These are phyloP conservation scores for Diaporthe capsici DNA, from an alignment of 2,329 filamentous ascomycete genomes.

Conservation along the genomic window DNA sequence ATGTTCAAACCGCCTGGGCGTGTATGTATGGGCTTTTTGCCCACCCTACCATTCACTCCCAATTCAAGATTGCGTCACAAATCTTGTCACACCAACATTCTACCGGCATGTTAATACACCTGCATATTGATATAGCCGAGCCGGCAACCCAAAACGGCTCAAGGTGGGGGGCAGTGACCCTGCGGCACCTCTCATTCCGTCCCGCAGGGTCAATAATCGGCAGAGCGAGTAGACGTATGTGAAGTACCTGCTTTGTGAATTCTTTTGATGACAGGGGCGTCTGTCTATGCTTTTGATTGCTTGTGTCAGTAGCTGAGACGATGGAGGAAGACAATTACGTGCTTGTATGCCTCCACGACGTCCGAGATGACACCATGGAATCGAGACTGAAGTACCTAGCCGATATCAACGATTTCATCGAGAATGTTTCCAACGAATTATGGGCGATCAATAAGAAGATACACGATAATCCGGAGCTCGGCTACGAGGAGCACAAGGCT, in stretches of 20 bases:
- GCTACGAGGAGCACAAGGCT: constrained; percentile 62
- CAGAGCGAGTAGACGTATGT: background rate
- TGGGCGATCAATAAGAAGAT: constrained; percentile 64
- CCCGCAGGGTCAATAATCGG: no score
- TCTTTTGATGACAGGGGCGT: background rate
- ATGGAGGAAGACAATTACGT: constrained; percentile 24
- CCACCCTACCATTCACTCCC: background rate
- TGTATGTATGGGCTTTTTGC: background rate
- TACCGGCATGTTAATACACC: constrained; percentile 1
- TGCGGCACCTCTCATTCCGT: background rate
- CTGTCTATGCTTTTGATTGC: background rate
- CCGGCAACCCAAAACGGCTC: background rate
- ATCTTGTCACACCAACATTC: background rate
- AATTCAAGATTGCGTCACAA: background rate
- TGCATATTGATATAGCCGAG: constrained; percentile 20
- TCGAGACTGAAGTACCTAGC: constrained; percentile 43
- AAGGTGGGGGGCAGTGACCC: background rate
- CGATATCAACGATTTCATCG: constrained; percentile 56
- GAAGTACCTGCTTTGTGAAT: background rate
- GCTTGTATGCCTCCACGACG: background rate
- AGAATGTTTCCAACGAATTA: constrained; percentile 55
- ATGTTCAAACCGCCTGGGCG: background rate
- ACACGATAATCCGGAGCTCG: constrained; percentile 66
- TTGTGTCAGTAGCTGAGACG: background rate
- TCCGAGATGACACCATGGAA: background rate